Evolutionary conservation across 352 stramenopile genomes (phyloP).

Genomic region (Pythium dissotocum): DNA sequence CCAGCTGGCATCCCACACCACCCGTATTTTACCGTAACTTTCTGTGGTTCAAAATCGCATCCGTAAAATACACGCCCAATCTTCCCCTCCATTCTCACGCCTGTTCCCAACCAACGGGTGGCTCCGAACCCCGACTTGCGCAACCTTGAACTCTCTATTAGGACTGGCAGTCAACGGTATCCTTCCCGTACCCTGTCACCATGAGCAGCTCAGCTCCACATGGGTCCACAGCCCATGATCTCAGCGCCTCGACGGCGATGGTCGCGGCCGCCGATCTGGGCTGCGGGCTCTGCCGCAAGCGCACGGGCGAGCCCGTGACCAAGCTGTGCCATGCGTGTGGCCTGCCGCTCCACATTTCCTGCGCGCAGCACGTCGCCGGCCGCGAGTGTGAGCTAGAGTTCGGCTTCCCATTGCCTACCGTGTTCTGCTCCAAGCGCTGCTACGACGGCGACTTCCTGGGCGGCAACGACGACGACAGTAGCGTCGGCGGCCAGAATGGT

Average conservation of each 20-base stretch:
- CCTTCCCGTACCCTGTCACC: not conserved
- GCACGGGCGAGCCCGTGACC: constrained; percentile 32
- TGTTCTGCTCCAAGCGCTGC: constrained; percentile 47
- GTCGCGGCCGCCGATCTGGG: constrained; percentile 24
- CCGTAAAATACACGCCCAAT: constrained; percentile 15
- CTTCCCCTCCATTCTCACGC: not conserved
- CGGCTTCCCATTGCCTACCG: constrained; percentile 31
- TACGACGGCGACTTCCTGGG: constrained; percentile 34
- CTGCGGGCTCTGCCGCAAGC: constrained; percentile 38
- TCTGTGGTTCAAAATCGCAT: constrained; percentile 8
- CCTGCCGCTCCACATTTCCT: constrained; percentile 37
- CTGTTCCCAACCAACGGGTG: not conserved
- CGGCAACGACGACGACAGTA: not conserved
- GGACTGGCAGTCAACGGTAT: constrained; percentile 1
- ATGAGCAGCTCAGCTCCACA: constrained; percentile 12
- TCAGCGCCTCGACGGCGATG: constrained; percentile 17
- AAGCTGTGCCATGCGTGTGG: constrained; percentile 43
- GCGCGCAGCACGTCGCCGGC: constrained; percentile 37
- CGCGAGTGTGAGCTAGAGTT: constrained; percentile 40
- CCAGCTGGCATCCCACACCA: not conserved
- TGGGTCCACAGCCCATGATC: constrained; percentile 4
- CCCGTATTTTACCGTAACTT: not conserved
- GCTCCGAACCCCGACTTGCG: constrained; percentile 14
- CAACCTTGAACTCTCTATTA: constrained; percentile 19
- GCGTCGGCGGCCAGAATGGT: not conserved